Evolutionary conservation across 164 flowering plant genomes (phyloP).

Genomic region (Litsea cubeba): DNA sequence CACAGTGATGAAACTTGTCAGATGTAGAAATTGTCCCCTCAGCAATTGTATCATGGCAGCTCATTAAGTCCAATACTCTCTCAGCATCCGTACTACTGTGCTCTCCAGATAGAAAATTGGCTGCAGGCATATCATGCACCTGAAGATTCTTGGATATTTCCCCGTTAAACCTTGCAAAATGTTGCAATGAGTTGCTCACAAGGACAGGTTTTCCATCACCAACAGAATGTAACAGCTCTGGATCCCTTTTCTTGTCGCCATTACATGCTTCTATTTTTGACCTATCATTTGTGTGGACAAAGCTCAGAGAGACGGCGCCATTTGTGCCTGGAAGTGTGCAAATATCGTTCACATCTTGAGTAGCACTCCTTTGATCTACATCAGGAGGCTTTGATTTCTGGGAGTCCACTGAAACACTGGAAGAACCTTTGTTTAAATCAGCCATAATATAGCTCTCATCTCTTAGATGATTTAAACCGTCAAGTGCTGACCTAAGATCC

Average conservation of each 20-base stretch:
- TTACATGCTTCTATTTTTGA: conserved; percentile 27
- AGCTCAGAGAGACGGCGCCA: background rate
- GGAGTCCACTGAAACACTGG: conserved; percentile 18
- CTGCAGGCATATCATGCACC: background rate
- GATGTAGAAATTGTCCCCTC: conserved; percentile 19
- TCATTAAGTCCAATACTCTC: conserved; percentile 24
- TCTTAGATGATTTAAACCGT: conserved; percentile 15
- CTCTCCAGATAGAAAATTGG: background rate
- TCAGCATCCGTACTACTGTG: conserved; percentile 2
- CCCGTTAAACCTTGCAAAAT: background rate
- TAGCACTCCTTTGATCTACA: conserved; percentile 20
- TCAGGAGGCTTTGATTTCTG: conserved; percentile 18
- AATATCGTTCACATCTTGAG: conserved; percentile 21
- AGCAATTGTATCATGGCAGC: conserved; percentile 17
- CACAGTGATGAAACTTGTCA: conserved; percentile 19
- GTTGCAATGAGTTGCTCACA: background rate
- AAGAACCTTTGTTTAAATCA: conserved; percentile 23
- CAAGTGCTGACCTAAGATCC: conserved; percentile 17
- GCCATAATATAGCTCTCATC: conserved; percentile 10
- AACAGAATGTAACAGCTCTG: background rate
- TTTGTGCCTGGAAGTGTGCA: conserved; percentile 21
- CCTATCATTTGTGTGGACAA: background rate
- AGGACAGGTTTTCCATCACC: conserved; percentile 15
- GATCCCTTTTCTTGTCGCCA: conserved; percentile 7
- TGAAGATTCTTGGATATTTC: background rate